phyloP scores from a whole-genome alignment of 2,329 filamentous ascomycete species.

The Verticillium alfalfae region DNA sequence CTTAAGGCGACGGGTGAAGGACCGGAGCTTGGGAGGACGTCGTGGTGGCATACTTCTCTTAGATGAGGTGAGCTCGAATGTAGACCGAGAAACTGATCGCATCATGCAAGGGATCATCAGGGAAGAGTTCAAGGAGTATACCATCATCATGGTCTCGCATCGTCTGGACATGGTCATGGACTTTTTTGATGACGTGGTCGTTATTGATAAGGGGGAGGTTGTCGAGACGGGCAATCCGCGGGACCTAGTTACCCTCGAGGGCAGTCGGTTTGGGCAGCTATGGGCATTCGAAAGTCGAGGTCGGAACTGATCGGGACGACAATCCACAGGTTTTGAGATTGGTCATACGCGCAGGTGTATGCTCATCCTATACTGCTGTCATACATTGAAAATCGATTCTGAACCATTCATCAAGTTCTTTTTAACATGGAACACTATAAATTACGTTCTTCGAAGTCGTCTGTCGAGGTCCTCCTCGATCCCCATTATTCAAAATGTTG shows the following conservation, averaged over 20 bases:
- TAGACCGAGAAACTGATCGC: constrained; percentile 34
- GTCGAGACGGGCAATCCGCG: constrained; percentile 22
- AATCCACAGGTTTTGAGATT: too few relatives aligned
- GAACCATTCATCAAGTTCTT: too few relatives aligned
- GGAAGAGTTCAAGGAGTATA: constrained; percentile 35
- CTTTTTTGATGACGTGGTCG: constrained; percentile 41
- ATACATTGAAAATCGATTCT: too few relatives aligned
- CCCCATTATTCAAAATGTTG: too few relatives aligned
- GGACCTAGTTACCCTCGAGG: constrained; percentile 11
- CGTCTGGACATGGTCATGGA: constrained; percentile 44
- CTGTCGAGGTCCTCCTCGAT: too few relatives aligned
- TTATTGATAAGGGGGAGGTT: constrained; percentile 42
- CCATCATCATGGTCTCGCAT: constrained; percentile 47
- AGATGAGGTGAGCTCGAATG: constrained; percentile 36
- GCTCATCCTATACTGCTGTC: too few relatives aligned
- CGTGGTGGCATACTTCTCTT: constrained; percentile 27
- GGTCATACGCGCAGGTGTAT: too few relatives aligned
- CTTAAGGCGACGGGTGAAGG: constrained; percentile 32
- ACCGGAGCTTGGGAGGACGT: not conserved
- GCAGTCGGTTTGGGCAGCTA: constrained; percentile 22
- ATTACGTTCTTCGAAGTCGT: too few relatives aligned
- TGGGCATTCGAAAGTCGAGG: constrained; percentile 19
- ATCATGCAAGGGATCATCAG: constrained; percentile 33
- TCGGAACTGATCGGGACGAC: not conserved
- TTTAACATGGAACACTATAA: too few relatives aligned